A percentile compares a stretch with the other conserved stretches of the same genome.
phyloP scores from a whole-genome alignment of 441 rosid species.

The Euphorbia celastroides region DNA sequence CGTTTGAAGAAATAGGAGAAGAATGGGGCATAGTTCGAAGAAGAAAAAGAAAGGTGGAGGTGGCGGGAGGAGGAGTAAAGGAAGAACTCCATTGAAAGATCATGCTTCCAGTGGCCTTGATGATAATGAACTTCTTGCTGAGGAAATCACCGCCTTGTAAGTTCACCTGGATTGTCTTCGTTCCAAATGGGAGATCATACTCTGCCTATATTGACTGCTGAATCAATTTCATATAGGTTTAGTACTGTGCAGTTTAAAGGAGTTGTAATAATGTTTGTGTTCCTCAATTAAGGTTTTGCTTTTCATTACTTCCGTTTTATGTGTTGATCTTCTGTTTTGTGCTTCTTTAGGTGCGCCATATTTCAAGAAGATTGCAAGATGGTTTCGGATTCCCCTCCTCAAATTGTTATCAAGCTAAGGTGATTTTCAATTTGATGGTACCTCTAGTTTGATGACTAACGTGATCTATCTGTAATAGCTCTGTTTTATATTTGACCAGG shows the following conservation, averaged over 20 bases:
- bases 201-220: too few relatives aligned
- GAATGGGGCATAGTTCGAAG: constrained; percentile 69
- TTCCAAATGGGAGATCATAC: too few relatives aligned
- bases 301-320: neutral
- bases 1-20: constrained; percentile 5
- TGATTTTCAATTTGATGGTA: constrained; percentile 23
- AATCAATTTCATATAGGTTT: too few relatives aligned
- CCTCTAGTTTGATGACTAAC: constrained; percentile 6
- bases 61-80: constrained; percentile 56
- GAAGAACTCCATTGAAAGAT: constrained; percentile 62
- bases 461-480: constrained; percentile 9
- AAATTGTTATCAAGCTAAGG: constrained; percentile 77
- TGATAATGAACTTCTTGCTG: constrained; percentile 78
- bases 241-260: too few relatives aligned
- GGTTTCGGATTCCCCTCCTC: constrained; percentile 55
- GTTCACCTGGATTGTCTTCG: constrained; percentile 19
- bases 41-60: constrained; percentile 70
- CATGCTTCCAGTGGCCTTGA: constrained; percentile 44
- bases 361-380: constrained; percentile 88
- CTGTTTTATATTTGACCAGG: constrained; percentile 41
- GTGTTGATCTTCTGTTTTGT: neutral
- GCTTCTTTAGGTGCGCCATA: constrained; percentile 56
- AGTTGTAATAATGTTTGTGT: too few relatives aligned
- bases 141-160: constrained; percentile 96
- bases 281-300: neutral